Evolutionary conservation across 2,329 filamentous ascomycete genomes (phyloP).

Genomic region (Leptographium procerum): DNA sequence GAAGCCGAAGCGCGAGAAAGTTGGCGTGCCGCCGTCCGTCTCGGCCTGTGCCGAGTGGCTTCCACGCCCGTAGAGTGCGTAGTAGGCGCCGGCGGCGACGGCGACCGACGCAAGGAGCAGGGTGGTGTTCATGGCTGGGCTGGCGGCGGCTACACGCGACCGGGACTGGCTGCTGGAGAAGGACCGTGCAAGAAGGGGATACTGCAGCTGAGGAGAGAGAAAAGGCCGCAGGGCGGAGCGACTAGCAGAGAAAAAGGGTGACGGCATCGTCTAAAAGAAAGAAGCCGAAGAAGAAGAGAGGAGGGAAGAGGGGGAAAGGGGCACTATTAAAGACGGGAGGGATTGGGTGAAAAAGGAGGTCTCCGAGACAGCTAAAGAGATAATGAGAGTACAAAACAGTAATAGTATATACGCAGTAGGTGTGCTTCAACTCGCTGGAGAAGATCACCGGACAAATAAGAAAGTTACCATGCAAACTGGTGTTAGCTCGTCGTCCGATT

Average conservation of each 20-base stretch:
- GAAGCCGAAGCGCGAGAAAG: slow-evolving; percentile 22
- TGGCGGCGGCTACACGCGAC: not conserved
- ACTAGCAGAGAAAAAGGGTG: not conserved
- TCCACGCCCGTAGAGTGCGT: slow-evolving; percentile 7
- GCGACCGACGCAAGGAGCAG: slow-evolving; percentile 7
- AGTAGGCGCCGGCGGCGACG: slow-evolving; percentile 12
- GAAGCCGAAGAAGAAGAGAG: not conserved
- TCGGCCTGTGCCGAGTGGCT: slow-evolving; percentile 7
- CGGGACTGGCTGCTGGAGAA: not conserved
- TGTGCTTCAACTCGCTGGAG: not conserved
- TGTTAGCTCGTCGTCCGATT: not conserved
- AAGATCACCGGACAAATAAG: not conserved
- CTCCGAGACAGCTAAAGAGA: too few species aligned
- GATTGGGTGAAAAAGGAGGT: too few species aligned
- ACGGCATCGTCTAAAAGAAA: not conserved
- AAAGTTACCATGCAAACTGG: not conserved
- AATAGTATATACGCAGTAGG: too few species aligned
- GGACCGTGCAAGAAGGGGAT: not conserved
- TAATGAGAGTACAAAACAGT: too few species aligned
- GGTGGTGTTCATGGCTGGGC: slow-evolving; percentile 5
- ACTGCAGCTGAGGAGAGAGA: not conserved
- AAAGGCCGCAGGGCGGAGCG: not conserved
- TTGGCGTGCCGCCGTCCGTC: slow-evolving; percentile 6
- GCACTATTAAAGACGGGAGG: too few species aligned
- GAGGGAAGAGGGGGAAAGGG: not conserved